A percentile compares a stretch with the other conserved stretches of the same genome.
Conservation (phyloP, 2,329 filamentous ascomycete species). For the Fusarium sp. region DNA sequence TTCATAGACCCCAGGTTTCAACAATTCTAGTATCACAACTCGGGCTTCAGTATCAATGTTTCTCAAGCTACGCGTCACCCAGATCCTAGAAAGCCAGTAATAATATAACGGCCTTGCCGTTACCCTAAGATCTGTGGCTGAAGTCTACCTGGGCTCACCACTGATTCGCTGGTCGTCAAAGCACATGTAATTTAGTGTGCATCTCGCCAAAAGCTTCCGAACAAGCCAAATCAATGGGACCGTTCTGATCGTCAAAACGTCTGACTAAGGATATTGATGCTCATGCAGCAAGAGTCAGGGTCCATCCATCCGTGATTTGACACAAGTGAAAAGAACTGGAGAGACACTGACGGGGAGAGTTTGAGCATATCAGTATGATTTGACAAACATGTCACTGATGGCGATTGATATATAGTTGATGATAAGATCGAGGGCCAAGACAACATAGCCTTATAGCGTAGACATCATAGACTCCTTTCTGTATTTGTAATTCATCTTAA, state of each 20-base stretch:
- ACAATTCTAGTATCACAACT: background rate
- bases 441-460: slow-evolving; percentile 1
- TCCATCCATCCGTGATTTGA: background rate
- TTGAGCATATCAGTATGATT: background rate
- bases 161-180: slow-evolving; percentile 20
- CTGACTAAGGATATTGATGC: slow-evolving; percentile 13
- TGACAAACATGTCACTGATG: slow-evolving; percentile 1
- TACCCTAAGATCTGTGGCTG: background rate
- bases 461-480: slow-evolving; percentile 9
- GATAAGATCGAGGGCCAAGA: background rate
- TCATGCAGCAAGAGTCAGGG: slow-evolving; percentile 24
- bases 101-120: slow-evolving; percentile 3
- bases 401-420: background rate
- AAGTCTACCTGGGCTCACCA: background rate
- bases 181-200: background rate
- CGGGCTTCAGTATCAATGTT: background rate
- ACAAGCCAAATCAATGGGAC: slow-evolving; percentile 5
- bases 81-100: background rate
- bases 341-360: background rate
- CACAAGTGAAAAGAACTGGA: slow-evolving; percentile 1
- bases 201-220: slow-evolving; percentile 3
- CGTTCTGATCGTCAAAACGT: slow-evolving; percentile 11
- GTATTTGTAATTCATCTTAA: slow-evolving; percentile 7
- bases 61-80: background rate
- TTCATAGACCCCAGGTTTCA: background rate